Percentiles rank a stretch among this genome's conserved stretches.
Conservation (phyloP, 1,139 yeast species). For the Yamadazyma triangularis region DNA sequence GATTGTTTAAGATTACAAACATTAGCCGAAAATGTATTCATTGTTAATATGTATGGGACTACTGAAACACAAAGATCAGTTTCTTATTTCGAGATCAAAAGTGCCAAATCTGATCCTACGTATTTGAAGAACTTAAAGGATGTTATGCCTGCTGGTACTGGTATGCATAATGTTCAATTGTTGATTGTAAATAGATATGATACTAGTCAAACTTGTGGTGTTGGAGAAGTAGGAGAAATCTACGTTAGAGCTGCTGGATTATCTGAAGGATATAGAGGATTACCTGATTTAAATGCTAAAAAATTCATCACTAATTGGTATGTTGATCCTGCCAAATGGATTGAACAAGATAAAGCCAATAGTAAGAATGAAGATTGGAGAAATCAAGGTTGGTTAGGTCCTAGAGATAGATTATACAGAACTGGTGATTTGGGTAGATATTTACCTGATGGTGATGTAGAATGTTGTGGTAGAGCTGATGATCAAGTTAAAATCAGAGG, state of each 20-base stretch:
- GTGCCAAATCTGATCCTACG: slow-evolving; percentile 62
- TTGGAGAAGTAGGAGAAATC: slow-evolving; percentile 98
- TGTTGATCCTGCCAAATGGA: slow-evolving; percentile 60
- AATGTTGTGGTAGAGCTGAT: slow-evolving; percentile 98
- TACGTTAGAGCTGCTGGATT: slow-evolving; percentile 98
- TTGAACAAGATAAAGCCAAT: slow-evolving; percentile 42
- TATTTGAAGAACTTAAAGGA: slow-evolving; percentile 86
- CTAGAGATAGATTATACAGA: slow-evolving; percentile 91
- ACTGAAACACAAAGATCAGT: slow-evolving; percentile 99
- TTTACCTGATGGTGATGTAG: slow-evolving; percentile 94
- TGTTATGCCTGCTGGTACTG: slow-evolving; percentile 97
- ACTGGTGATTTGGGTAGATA: slow-evolving; percentile 98
- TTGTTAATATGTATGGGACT: slow-evolving; percentile 98
- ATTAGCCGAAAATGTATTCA: slow-evolving; percentile 81
- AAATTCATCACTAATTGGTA: slow-evolving; percentile 93
- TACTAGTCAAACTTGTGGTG: slow-evolving; percentile 87
- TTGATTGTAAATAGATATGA: slow-evolving; percentile 91
- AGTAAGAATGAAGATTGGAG: slow-evolving; percentile 59
- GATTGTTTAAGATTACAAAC: slow-evolving; percentile 92
- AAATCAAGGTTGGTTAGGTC: slow-evolving; percentile 79
- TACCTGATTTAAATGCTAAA: slow-evolving; percentile 82
- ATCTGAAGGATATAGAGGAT: slow-evolving; percentile 91
- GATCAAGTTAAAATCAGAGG: slow-evolving; percentile 99
- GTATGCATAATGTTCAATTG: slow-evolving; percentile 93
- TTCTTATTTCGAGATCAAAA: slow-evolving; percentile 83